phyloP scores from a whole-genome alignment of 2,329 filamentous ascomycete genomes.

The Albophoma yamanashiensis region DNA sequence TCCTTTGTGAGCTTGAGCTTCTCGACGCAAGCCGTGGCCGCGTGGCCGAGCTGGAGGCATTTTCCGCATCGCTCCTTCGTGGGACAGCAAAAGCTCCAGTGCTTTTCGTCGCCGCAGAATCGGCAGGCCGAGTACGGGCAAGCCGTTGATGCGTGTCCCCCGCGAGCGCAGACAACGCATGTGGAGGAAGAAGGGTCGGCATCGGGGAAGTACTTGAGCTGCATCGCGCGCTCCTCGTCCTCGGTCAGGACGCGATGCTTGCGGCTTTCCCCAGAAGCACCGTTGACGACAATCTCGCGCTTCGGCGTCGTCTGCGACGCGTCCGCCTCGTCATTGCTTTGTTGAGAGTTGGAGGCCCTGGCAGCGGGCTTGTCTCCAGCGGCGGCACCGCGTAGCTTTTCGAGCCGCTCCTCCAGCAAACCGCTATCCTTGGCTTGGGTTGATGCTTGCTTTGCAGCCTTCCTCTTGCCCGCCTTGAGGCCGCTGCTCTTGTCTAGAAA shows the following conservation, averaged over 20 bases:
- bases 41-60: slow-evolving; percentile 55
- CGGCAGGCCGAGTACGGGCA: slow-evolving; percentile 38
- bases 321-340: not conserved
- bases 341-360: not conserved
- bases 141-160: slow-evolving; percentile 30
- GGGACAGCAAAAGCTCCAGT: slow-evolving; percentile 41
- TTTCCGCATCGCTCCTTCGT: slow-evolving; percentile 39
- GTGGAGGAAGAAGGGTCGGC: slow-evolving; percentile 28
- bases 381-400: slow-evolving; percentile 4
- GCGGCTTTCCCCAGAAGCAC: not conserved
- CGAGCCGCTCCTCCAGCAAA: slow-evolving; percentile 11
- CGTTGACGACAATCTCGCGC: not conserved
- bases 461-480: slow-evolving; percentile 20
- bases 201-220: slow-evolving; percentile 41
- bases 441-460: slow-evolving; percentile 17
- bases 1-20: slow-evolving; percentile 40
- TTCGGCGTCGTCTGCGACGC: not conserved
- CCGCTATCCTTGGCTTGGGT: slow-evolving; percentile 15
- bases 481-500: slow-evolving; percentile 19
- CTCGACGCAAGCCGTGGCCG: slow-evolving; percentile 38
- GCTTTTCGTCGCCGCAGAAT: slow-evolving; percentile 33
- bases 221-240: slow-evolving; percentile 25
- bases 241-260: slow-evolving; percentile 14
- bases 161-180: slow-evolving; percentile 41
- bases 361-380: not conserved